Conservation (phyloP, 768 basidiomycete species). For the Asterophora lycoperdoides region DNA sequence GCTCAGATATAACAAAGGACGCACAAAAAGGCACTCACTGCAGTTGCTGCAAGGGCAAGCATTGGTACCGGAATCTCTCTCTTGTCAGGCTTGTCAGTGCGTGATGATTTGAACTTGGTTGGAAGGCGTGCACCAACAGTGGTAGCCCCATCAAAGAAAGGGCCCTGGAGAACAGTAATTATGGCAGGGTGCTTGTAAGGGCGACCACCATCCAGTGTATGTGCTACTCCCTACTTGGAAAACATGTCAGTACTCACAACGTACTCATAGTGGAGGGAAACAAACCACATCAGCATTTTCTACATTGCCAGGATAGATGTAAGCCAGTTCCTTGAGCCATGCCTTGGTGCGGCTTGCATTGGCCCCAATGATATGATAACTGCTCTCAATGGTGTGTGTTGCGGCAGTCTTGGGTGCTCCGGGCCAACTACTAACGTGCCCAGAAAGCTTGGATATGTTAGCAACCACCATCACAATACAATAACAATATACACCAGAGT, state of each 20-base stretch:
- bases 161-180: not conserved
- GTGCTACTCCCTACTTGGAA: not conserved
- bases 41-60: too few species aligned
- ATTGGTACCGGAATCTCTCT: conserved; percentile 7
- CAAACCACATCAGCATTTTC: not conserved
- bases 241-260: not conserved
- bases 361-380: not conserved
- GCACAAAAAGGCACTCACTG: too few species aligned
- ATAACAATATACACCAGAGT: not conserved
- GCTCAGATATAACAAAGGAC: not conserved
- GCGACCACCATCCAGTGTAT: not conserved
- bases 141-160: not conserved
- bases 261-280: not conserved
- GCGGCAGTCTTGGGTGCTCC: not conserved
- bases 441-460: too few species aligned
- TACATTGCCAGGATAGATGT: conserved; percentile 4
- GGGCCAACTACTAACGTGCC: conserved; percentile 2
- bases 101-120: conserved; percentile 5
- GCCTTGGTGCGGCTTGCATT: not conserved
- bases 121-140: conserved; percentile 2
- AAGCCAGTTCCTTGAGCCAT: not conserved
- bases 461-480: too few species aligned
- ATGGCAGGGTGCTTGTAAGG: conserved; percentile 2
- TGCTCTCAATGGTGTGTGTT: not conserved
- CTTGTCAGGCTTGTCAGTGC: conserved; percentile 1